phyloP scores from a whole-genome alignment of 345 rosid genomes.

The Xanthoceras sorbifolium region DNA sequence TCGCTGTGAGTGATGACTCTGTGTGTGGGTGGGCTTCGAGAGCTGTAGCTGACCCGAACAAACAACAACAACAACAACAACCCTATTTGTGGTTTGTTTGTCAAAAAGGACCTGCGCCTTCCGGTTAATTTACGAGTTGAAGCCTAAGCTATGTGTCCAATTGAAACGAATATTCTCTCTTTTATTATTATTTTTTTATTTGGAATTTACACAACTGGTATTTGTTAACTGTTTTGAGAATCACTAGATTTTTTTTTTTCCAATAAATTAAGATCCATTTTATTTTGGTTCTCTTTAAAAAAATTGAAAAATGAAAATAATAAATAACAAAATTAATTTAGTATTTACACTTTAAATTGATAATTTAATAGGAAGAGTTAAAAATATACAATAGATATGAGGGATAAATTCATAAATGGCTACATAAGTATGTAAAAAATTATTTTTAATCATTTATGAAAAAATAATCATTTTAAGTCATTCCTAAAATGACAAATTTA shows the following conservation, averaged over 20 bases:
- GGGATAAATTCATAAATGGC: too few species aligned
- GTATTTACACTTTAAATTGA: too few species aligned
- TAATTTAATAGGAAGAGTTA: too few species aligned
- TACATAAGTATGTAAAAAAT: too few species aligned
- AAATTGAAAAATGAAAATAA: too few species aligned
- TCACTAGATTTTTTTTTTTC: not conserved
- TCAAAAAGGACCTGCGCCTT: not conserved
- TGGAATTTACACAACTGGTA: not conserved
- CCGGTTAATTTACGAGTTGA: not conserved
- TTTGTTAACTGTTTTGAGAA: not conserved
- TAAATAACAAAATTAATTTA: too few species aligned
- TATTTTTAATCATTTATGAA: too few species aligned
- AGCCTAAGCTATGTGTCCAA: not conserved
- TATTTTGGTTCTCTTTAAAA: too few species aligned
- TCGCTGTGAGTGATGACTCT: not conserved
- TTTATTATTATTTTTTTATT: not conserved
- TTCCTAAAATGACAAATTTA: too few species aligned
- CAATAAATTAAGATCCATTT: too few species aligned
- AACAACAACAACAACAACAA: not conserved
- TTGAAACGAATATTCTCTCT: conserved; percentile 1
- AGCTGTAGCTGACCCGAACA: not conserved
- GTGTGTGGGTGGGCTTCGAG: not conserved
- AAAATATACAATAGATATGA: too few species aligned
- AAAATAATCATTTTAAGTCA: too few species aligned
- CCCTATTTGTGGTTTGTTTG: conserved; percentile 3